These are phyloP conservation scores for Decorospora gaudefroyi DNA, from an alignment of 2,329 filamentous ascomycete genomes.

Conservation along the genomic window DNA sequence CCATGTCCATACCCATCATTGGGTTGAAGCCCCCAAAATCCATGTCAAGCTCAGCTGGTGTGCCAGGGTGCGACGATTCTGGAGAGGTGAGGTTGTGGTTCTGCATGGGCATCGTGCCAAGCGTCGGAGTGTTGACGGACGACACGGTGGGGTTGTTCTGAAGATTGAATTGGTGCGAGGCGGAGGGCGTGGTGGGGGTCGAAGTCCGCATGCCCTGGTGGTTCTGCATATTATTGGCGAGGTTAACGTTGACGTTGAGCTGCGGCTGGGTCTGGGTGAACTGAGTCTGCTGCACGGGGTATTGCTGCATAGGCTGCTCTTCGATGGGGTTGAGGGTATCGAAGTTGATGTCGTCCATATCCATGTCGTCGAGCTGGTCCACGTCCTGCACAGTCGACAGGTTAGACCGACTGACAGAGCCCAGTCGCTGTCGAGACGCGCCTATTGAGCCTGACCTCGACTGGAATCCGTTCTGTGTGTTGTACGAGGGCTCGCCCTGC, in stretches of 20 bases:
- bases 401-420: conserved; percentile 48
- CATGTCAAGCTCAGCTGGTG: conserved; percentile 74
- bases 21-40: conserved; percentile 59
- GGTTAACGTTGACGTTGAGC: conserved; percentile 81
- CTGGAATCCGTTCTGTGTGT: conserved; percentile 47
- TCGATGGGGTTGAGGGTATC: conserved; percentile 70
- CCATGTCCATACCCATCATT: conserved; percentile 41
- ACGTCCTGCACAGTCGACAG: conserved; percentile 61
- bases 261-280: conserved; percentile 66
- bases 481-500: conserved; percentile 43
- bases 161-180: conserved; percentile 68
- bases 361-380: conserved; percentile 89
- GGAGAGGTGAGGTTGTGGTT: conserved; percentile 64
- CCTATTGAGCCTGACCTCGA: conserved; percentile 47
- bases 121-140: conserved; percentile 91
- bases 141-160: conserved; percentile 96
- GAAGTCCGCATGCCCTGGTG: conserved; percentile 83
- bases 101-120: conserved; percentile 74
- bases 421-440: conserved; percentile 48
- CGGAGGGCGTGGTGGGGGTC: conserved; percentile 82
- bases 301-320: conserved; percentile 62
- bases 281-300: conserved; percentile 56
- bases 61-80: conserved; percentile 70
- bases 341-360: conserved; percentile 94
- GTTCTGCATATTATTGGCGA: conserved; percentile 68